Evolutionary conservation across 164 flowering plant genomes (phyloP), one percentile per base, ranked within the genome.

Genomic region (Liquidambar formosana): DNA sequence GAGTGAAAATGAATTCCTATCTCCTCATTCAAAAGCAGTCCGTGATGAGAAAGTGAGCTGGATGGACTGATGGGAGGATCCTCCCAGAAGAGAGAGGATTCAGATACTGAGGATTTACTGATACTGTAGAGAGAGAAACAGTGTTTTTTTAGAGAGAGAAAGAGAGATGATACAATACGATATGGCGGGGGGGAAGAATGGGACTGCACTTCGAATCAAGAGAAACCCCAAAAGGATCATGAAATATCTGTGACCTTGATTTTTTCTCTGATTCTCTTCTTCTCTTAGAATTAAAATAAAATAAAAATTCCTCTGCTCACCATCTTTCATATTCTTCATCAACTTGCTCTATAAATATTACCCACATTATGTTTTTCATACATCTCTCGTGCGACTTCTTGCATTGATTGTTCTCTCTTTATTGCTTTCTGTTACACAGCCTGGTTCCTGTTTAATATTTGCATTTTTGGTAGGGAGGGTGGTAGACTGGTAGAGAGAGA

Each of bases 221-320:
- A 72, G 69, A 71, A 48, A 41, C 58, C 67, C 72, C 33, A 76
- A 73, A 64, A 80, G 70, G 83, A 85, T 85, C 89, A 80, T 84
- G 79, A 77, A 78, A 80, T 76, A 85, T 83, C 89, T 80, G 81
- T 72, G 79, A 75, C 60, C 59, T n/a, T 28, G 12, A 65, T 72
- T 57, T 66, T 58, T 67, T 71, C 44, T 53, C 59, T 66, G 49
- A 48, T 63, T 61, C 22, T 5, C 53, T 27, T 65, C 53, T 25
- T n/a, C 41, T 51, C 6, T 25, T 53, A 58, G 60, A n/a, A n/a
- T n/a, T n/a, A n/a, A n/a, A n/a, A n/a, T n/a, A 9, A 10, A 13
- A 41, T 62, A 23, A 23, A 58, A 18, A 9, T n/a, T 19, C 27
- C 54, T 16, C 21, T 47, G 67, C 21, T 63, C 13, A 8, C 15